These are phyloP conservation scores for Suillus subalutaceus DNA, from an alignment of 768 basidiomycete species.

Conservation along the genomic window DNA sequence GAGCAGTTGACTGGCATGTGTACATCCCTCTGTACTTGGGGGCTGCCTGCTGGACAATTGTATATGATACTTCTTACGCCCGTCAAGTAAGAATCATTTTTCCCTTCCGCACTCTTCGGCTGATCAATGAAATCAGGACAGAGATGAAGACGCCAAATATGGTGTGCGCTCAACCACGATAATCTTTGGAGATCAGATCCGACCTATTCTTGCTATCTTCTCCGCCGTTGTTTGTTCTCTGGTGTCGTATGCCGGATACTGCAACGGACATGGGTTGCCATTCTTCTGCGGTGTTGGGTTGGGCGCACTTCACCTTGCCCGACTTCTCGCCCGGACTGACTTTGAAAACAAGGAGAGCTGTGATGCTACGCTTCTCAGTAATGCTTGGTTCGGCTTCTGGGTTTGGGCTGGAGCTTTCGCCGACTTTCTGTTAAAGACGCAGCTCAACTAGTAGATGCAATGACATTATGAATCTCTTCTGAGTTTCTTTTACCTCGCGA, in stretches of 20 bases:
- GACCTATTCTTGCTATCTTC: conserved; percentile 57
- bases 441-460: not conserved
- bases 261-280: conserved; percentile 42
- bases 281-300: not conserved
- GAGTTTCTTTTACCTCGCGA: not conserved
- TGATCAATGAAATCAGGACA: conserved; percentile 70
- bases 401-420: not conserved
- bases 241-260: conserved; percentile 46
- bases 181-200: conserved; percentile 63
- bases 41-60: not conserved
- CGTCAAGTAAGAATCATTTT: not conserved
- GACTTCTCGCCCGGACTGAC: conserved; percentile 1
- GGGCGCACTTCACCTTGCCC: conserved; percentile 2
- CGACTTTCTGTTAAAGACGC: not conserved
- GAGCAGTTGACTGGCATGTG: not conserved
- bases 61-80: not conserved
- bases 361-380: not conserved
- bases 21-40: not conserved
- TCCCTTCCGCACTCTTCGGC: conserved; percentile 34
- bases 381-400: conserved; percentile 4
- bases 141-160: conserved; percentile 68
- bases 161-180: conserved; percentile 81
- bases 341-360: conserved; percentile 2
- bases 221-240: conserved; percentile 57
- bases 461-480: not conserved